Evolutionary conservation across 345 rosid species (phyloP).

Genomic region (Boechera retrofracta): DNA sequence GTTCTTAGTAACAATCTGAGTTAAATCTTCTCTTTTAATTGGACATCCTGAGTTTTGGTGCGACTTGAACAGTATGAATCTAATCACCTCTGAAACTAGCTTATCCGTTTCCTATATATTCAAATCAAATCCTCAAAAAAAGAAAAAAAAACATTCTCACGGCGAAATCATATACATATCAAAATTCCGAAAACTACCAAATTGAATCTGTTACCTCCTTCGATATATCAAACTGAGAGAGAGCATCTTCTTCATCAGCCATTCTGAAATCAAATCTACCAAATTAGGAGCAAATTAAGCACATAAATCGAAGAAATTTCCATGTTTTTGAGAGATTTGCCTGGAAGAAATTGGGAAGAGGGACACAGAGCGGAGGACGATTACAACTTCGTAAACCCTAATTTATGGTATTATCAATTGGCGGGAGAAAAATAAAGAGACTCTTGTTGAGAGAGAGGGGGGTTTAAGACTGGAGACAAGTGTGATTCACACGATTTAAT

Average conservation of each 20-base stretch:
- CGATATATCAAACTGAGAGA: slow-evolving; percentile 71
- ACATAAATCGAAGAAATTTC: not conserved
- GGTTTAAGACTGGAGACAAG: too few species aligned
- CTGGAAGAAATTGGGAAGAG: not conserved
- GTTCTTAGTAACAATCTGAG: slow-evolving; percentile 80
- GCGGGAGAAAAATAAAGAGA: not conserved
- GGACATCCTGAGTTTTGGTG: slow-evolving; percentile 86
- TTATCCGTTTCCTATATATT: slow-evolving; percentile 72
- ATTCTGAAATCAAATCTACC: slow-evolving; percentile 42
- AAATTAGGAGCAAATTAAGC: not conserved
- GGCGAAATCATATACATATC: not conserved
- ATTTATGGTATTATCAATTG: not conserved
- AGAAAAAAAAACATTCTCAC: not conserved
- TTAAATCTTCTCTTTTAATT: slow-evolving; percentile 85
- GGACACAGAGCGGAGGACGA: not conserved
- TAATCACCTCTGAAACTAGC: slow-evolving; percentile 86
- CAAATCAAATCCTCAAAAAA: not conserved
- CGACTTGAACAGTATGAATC: slow-evolving; percentile 75
- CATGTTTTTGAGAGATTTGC: not conserved
- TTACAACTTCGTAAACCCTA: not conserved
- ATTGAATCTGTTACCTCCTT: slow-evolving; percentile 54
- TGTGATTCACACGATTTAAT: too few species aligned
- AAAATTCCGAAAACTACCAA: not conserved
- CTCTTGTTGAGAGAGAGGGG: not conserved
- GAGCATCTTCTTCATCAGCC: slow-evolving; percentile 54